phyloP scores from a whole-genome alignment of 2,329 filamentous ascomycete genomes.

The Biscogniauxia marginata region DNA sequence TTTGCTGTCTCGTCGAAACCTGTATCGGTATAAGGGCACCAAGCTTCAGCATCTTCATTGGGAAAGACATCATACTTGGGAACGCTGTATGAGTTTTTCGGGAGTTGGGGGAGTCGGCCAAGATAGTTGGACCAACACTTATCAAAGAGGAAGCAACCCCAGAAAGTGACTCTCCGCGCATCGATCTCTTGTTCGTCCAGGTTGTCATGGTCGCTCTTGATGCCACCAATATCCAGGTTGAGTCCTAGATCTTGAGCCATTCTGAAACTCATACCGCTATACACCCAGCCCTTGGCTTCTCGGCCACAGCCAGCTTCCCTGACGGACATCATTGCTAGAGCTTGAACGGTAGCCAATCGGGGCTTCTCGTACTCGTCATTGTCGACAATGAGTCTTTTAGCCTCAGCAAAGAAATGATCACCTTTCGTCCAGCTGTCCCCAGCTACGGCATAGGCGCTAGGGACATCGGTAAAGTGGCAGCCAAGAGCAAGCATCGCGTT shows the following conservation, averaged over 20 bases:
- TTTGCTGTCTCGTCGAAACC: slow-evolving; percentile 71
- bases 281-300: slow-evolving; percentile 96
- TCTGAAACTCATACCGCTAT: slow-evolving; percentile 96
- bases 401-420: slow-evolving; percentile 94
- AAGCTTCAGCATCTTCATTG: slow-evolving; percentile 78
- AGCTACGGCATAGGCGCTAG: slow-evolving; percentile 67
- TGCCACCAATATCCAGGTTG: slow-evolving; percentile 74
- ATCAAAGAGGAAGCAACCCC: slow-evolving; percentile 98
- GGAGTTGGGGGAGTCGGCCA: slow-evolving; percentile 83
- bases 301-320: slow-evolving; percentile 91
- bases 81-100: slow-evolving; percentile 75
- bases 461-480: slow-evolving; percentile 83
- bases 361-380: slow-evolving; percentile 93
- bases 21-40: slow-evolving; percentile 85
- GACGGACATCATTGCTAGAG: slow-evolving; percentile 91
- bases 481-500: slow-evolving; percentile 92
- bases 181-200: slow-evolving; percentile 84
- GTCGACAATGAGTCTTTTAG: slow-evolving; percentile 83
- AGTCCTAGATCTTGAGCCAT: slow-evolving; percentile 95
- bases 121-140: slow-evolving; percentile 99
- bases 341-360: slow-evolving; percentile 85
- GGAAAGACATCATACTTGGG: slow-evolving; percentile 91
- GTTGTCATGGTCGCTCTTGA: slow-evolving; percentile 55
- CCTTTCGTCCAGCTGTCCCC: slow-evolving; percentile 83
- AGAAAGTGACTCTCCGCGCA: slow-evolving; percentile 87